Percentiles rank a stretch among this genome's conserved stretches.
phyloP scores from a whole-genome alignment of 768 basidiomycete species.

The Phanerodontia chrysosporium region DNA sequence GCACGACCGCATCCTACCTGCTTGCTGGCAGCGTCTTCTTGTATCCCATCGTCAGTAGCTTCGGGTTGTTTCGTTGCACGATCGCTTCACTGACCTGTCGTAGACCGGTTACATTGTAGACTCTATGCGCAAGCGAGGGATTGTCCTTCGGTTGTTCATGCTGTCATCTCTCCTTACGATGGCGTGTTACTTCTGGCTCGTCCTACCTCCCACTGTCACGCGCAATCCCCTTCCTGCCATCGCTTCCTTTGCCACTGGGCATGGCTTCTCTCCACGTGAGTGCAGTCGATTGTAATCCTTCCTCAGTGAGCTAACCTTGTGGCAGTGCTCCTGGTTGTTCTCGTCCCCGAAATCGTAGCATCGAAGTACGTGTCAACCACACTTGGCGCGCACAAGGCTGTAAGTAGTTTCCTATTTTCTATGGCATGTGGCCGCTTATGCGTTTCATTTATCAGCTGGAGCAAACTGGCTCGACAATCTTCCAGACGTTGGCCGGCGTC shows the following conservation, averaged over 20 bases:
- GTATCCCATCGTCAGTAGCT: conserved; percentile 57
- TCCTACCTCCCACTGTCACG: conserved; percentile 54
- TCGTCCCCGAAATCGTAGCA: conserved; percentile 70
- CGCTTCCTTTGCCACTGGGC: conserved; percentile 56
- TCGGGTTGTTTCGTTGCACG: not conserved
- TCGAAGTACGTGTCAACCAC: conserved; percentile 74
- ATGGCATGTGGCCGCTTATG: not conserved
- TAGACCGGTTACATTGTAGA: conserved; percentile 70
- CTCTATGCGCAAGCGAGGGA: conserved; percentile 47
- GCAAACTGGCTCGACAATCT: conserved; percentile 67
- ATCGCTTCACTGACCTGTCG: not conserved
- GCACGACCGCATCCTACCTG: conserved; percentile 65
- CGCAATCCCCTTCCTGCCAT: conserved; percentile 58
- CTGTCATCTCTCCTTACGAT: conserved; percentile 58
- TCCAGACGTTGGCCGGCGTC: conserved; percentile 70
- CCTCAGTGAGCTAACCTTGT: not conserved
- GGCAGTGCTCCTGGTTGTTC: conserved; percentile 65
- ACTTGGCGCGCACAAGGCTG: conserved; percentile 74
- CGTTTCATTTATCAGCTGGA: conserved; percentile 48
- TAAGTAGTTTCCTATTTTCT: conserved; percentile 29
- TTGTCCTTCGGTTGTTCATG: conserved; percentile 54
- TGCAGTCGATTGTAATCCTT: conserved; percentile 2
- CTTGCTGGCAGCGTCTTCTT: conserved; percentile 64
- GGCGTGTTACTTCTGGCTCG: conserved; percentile 63
- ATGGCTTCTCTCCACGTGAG: conserved; percentile 71